These are phyloP conservation scores for Cytidiella melzeri DNA, from an alignment of 768 basidiomycete genomes.

Conservation along the genomic window DNA sequence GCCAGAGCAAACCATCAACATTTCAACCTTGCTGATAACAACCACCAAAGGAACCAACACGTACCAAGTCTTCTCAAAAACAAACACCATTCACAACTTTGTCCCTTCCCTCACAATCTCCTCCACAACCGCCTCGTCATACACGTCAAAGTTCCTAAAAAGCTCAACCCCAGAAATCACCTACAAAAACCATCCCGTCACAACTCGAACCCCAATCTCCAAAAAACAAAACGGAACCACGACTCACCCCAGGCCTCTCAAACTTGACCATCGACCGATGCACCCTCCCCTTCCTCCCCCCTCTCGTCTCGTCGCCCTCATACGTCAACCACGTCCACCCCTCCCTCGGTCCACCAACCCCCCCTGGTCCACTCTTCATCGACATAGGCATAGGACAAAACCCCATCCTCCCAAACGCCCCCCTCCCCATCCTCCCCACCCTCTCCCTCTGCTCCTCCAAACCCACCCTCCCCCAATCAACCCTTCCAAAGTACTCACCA, in stretches of 20 bases:
- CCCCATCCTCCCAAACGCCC: conserved; percentile 56
- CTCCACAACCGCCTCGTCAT: conserved; percentile 29
- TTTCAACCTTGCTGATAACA: too few species aligned
- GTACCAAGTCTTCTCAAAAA: too few species aligned
- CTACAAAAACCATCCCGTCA: not conserved
- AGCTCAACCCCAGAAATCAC: conserved; percentile 19
- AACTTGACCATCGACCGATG: conserved; percentile 52
- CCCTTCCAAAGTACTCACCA: conserved; percentile 53
- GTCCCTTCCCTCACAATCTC: too few species aligned
- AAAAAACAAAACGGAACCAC: not conserved
- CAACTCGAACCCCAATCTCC: not conserved
- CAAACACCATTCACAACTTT: too few species aligned
- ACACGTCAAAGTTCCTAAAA: not conserved
- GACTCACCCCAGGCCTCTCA: conserved; percentile 45
- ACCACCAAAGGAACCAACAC: too few species aligned
- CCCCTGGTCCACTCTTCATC: conserved; percentile 20
- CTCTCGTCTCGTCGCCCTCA: conserved; percentile 66
- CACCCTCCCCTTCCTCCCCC: conserved; percentile 49
- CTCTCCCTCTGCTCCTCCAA: conserved; percentile 40
- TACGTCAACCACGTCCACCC: conserved; percentile 50
- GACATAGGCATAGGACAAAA: conserved; percentile 44
- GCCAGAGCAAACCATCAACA: too few species aligned
- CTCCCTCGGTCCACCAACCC: too few species aligned
- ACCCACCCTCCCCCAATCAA: conserved; percentile 39
- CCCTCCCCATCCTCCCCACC: conserved; percentile 41